Base-by-base conservation (phyloP, 1,284 basidiomycete species). In the Mycosarcoma mackinlayi region DNA sequence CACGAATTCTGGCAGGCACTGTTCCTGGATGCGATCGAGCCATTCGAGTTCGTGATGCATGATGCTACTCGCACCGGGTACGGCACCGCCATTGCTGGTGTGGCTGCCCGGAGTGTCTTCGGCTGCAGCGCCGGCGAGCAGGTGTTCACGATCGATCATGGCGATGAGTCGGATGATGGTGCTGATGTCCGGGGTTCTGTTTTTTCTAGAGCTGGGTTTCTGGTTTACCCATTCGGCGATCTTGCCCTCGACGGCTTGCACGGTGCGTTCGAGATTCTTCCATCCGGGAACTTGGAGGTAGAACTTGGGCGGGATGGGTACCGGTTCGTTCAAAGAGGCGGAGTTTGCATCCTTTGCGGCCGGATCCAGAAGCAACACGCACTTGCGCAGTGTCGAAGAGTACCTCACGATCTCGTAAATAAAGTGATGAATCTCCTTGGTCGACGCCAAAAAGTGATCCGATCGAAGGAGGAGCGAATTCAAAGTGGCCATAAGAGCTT, bases 351-450 rank as follows among this genome's bases (percentile, higher is more conserved):
- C 48, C 19, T n/a, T 48, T 13, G 44, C 16, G 4, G 44, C 37
- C 11, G 52, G 47, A 21, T 69, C 68, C n/a, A 64, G 45, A 14
- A 63, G 66, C 40, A 60, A 23, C 11, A 67, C 67, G 3, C 55
- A 35, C 25, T 50, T 54, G 14, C 64, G 50, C n/a, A 79, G 63
- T 5, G 55, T 56, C 11, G 40, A 27, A 8, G 56, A 51, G 27
- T 58, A 62, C n/a, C 77, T 55, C 1, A 75, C 67, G 7, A 78
- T 57, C 57, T 79, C 77, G 57, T 79, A 79, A 8, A 78, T 44
- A 10, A 78, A 69, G 19, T 70, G 60, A 14, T 76, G 48, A 23
- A 67, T 69, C 53, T 76, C 77, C 28, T 52, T 53, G 3, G 67
- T 68, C 25, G 73, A 70, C 10, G 57, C 47, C 23, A 79, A 47